Evolutionary conservation across 2,329 filamentous ascomycete genomes (phyloP).

Genomic region (Hypomyces perniciosus): DNA sequence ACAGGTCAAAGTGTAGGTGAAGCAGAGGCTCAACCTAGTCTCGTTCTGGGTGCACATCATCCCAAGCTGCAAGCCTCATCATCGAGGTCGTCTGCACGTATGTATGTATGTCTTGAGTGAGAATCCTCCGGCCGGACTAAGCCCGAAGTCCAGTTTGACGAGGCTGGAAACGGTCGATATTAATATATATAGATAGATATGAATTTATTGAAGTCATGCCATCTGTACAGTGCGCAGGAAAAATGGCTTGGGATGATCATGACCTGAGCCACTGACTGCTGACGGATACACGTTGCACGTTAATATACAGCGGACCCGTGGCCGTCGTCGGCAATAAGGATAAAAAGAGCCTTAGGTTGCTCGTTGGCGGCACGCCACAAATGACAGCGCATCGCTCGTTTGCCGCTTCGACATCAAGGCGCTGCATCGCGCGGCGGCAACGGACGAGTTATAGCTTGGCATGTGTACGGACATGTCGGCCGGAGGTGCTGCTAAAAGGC

Average conservation of each 20-base stretch:
- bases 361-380: constrained; percentile 12
- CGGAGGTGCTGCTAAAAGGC: neutral
- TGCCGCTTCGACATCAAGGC: constrained; percentile 8
- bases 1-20: constrained; percentile 4
- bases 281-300: neutral
- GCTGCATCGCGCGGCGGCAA: constrained; percentile 6
- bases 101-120: neutral
- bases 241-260: neutral
- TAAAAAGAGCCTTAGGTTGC: neutral
- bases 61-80: constrained; percentile 3
- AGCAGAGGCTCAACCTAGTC: constrained; percentile 1
- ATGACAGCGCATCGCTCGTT: constrained; percentile 13
- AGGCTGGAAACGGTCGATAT: neutral
- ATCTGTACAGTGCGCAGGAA: neutral
- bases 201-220: neutral
- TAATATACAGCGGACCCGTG: neutral
- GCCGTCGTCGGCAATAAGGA: constrained; percentile 11
- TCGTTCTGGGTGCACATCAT: constrained; percentile 6
- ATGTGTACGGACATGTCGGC: constrained; percentile 8
- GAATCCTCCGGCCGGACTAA: neutral
- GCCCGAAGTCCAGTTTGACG: constrained; percentile 1
- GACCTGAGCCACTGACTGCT: neutral
- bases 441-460: constrained; percentile 9
- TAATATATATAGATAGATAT: neutral
- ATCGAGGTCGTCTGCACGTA: neutral